Base-by-base conservation (phyloP, 2,329 filamentous ascomycete species). In the Claviceps monticola region DNA sequence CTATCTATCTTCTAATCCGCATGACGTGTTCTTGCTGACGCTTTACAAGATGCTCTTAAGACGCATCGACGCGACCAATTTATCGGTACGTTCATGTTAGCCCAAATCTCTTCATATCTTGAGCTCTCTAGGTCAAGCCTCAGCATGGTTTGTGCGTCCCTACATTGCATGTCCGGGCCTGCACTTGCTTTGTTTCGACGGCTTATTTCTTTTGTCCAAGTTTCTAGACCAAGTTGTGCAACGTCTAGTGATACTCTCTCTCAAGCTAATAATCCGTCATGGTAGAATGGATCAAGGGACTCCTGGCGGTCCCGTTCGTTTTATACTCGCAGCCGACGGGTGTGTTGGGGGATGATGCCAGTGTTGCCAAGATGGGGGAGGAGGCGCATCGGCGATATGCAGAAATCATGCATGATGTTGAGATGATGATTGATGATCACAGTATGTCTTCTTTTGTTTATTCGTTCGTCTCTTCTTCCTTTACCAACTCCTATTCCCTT, bases 241-340 rank as follows among this genome's bases (percentile, higher is more conserved):
- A 34, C 29, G 9, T 34, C 9, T 34, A 34, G 29, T 34, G 29
- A 34, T 34, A 9, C 29, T 34, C 9, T 34, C 29, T 34, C 9
- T 9, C 29, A 34, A 34, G 29, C 29, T 34, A 34, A 34, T 34
- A 38, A 21, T 5, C n/a, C 19, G 13, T 5, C 13, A 9, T 9
- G n/a, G 17, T 61, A 82, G 88, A 95, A 84, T 97, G 91, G 91
- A 88, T 97, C 74, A 97, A 98, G 71, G 87, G 85, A 41, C 78
- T 97, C 4, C 74, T 97, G 13, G 93, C 93, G 1, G 91, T 97
- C 0, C 93, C 93, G 0, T 98, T 98, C 64, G 91, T 98, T 41
- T 79, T 98, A 51, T 89, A 95, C 66, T 96, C 91, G 1, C 90
- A 97, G 64, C 93, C 93, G 3, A 94, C 88, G 1, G 88, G 88